Evolutionary conservation across 2,329 filamentous ascomycete genomes (phyloP), one percentile per base, ranked within the genome.

Genomic region (Pseudocercospora eumusae): DNA sequence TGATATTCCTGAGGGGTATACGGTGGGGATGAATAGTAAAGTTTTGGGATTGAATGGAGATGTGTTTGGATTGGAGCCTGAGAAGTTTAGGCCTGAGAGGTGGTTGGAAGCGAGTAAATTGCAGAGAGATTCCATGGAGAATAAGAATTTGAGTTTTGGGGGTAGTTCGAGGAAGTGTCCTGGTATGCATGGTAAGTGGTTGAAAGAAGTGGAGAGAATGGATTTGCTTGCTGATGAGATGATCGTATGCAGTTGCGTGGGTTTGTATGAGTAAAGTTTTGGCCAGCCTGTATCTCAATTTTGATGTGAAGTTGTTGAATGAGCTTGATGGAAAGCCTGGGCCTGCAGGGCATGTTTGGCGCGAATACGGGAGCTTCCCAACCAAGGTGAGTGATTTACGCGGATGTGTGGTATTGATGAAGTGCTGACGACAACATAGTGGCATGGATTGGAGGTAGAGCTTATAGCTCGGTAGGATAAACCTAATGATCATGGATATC

Each of bases 1-100:
- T 53, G 68, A 62, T 61, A 64, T 73, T 20, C 70, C 71, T 3
- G 60, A 47, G n/a, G 69, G 70, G 25, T 70, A 65, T 6, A 67
- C 64, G 7, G 68, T 70, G 4, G 66, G 64, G 9, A 63, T 57
- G 58, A 64, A 60, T 27, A 60, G 56, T 8, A 59, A 53, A 47
- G 20, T 52, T 1, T 40, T 63, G 13, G 57, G 40, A 3, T 20
- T 53, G 6, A 45, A 57, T 47, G 56, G 54, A 11, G 47, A 52
- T 7, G 25, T 52, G 21, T 52, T 52, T 52, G 47, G 47, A 2
- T 4, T 13, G 8, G 47, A 52, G 10, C 20, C 47, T n/a, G 23
- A 52, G 23, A 28, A 10, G 4, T 52, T 52, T 28, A 28, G 47
- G 15, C 47, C 47, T 52, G 40, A 20, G 44, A 47, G 2, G 42